Evolutionary conservation across 2,329 filamentous ascomycete genomes (phyloP).

Genomic region (Catunica adiposa): DNA sequence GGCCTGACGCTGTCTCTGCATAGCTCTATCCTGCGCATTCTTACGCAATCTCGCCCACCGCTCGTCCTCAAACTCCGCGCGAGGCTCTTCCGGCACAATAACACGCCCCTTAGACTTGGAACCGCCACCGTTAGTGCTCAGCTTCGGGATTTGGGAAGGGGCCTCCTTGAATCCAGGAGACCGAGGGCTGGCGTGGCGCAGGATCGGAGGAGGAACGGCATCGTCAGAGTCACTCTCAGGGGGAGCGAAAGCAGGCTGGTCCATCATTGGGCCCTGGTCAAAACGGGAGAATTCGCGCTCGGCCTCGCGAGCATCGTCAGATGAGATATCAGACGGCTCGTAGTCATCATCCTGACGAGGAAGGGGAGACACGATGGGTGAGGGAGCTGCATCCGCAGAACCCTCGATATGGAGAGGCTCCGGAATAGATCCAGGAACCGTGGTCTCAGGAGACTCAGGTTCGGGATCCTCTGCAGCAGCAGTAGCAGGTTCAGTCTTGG

Average conservation of each 20-base stretch:
- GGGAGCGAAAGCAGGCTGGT: conserved; percentile 73
- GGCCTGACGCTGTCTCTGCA: conserved; percentile 48
- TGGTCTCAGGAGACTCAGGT: conserved; percentile 8
- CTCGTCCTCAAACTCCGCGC: conserved; percentile 38
- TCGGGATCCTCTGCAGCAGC: not conserved
- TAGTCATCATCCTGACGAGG: conserved; percentile 22
- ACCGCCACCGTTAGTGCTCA: conserved; percentile 3
- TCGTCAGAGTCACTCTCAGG: conserved; percentile 35
- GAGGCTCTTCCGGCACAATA: conserved; percentile 18
- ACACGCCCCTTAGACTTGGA: conserved; percentile 18
- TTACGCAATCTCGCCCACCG: conserved; percentile 93
- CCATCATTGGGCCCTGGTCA: conserved; percentile 72
- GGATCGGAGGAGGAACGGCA: conserved; percentile 35
- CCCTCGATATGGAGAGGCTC: conserved; percentile 1
- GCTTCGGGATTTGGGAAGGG: not conserved
- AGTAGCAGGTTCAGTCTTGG: conserved; percentile 12
- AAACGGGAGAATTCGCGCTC: conserved; percentile 49
- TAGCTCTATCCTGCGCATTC: conserved; percentile 73
- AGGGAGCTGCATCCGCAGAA: conserved; percentile 9
- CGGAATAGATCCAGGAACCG: not conserved
- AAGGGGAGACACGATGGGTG: conserved; percentile 8
- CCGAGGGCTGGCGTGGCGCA: conserved; percentile 23
- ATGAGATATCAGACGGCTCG: conserved; percentile 28
- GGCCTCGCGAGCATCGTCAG: conserved; percentile 42
- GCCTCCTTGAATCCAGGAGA: conserved; percentile 16